Percentiles rank a stretch among this genome's conserved stretches.
Conservation (phyloP, 495 filamentous ascomycete genomes). For the Penicillium manginii region DNA sequence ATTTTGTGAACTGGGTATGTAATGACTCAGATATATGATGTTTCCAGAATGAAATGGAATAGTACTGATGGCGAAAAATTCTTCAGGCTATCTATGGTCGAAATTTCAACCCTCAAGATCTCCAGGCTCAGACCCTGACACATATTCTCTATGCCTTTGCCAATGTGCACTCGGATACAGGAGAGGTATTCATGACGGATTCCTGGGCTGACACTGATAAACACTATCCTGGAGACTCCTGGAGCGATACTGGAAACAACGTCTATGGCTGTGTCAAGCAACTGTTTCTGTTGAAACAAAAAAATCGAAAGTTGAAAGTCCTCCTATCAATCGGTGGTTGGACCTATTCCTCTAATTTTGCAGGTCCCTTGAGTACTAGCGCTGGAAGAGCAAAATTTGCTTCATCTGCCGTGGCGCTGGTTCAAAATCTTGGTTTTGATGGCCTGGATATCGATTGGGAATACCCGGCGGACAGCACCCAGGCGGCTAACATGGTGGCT, state of each 20-base stretch:
- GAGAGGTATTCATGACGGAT: slow-evolving; percentile 78
- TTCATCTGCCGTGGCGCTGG: slow-evolving; percentile 62
- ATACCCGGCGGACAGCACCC: slow-evolving; percentile 39
- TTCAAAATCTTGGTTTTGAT: slow-evolving; percentile 67
- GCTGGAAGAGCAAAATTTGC: slow-evolving; percentile 67
- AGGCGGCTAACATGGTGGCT: slow-evolving; percentile 66
- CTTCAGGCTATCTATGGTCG: slow-evolving; percentile 72
- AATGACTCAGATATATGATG: no score
- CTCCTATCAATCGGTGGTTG: slow-evolving; percentile 72
- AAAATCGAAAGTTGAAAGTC: slow-evolving; percentile 79
- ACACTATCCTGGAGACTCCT: slow-evolving; percentile 78
- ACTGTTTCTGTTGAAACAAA: slow-evolving; percentile 77
- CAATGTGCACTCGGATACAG: slow-evolving; percentile 63
- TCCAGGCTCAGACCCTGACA: slow-evolving; percentile 75
- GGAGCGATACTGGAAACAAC: slow-evolving; percentile 71
- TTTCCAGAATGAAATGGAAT: no score
- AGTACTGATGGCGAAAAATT: neutral
- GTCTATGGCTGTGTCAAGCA: slow-evolving; percentile 90
- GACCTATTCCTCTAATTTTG: slow-evolving; percentile 76
- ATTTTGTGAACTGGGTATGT: slow-evolving; percentile 79
- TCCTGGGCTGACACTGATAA: slow-evolving; percentile 78
- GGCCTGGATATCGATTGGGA: slow-evolving; percentile 69
- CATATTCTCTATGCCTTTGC: slow-evolving; percentile 89
- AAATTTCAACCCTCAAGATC: slow-evolving; percentile 72
- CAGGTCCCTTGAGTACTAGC: slow-evolving; percentile 62